These are phyloP conservation scores for Polytrichum commune DNA, from an alignment of 225 moss, liverwort and hornwort genomes.

Conservation along the genomic window DNA sequence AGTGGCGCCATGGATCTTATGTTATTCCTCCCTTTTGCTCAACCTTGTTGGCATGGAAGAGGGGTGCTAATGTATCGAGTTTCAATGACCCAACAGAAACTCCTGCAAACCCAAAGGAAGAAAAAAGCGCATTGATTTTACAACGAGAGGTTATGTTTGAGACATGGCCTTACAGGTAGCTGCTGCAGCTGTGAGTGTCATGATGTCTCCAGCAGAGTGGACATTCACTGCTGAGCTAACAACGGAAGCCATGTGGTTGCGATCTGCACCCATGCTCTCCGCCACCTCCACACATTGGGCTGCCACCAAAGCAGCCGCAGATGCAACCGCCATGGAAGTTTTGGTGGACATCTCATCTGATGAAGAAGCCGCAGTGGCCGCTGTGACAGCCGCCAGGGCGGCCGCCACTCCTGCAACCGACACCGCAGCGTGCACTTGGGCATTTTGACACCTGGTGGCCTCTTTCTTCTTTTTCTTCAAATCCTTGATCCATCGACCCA, in stretches of 20 bases:
- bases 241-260: constrained; percentile 58
- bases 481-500: constrained; percentile 58
- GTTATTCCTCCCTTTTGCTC: too few relatives aligned
- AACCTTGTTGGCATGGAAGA: too few relatives aligned
- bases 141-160: too few relatives aligned
- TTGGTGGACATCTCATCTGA: constrained; percentile 48
- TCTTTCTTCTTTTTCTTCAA: constrained; percentile 62
- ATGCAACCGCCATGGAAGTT: constrained; percentile 61
- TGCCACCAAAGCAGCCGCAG: constrained; percentile 58
- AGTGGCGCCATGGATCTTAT: too few relatives aligned
- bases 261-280: constrained; percentile 61
- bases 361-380: constrained; percentile 57
- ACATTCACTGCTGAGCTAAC: constrained; percentile 64
- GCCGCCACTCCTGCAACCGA: constrained; percentile 61
- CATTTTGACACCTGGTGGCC: constrained; percentile 44
- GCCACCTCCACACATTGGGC: constrained; percentile 64
- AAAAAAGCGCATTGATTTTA: too few relatives aligned
- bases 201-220: constrained; percentile 53
- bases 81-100: too few relatives aligned
- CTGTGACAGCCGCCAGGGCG: constrained; percentile 56
- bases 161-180: constrained; percentile 33
- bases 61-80: too few relatives aligned
- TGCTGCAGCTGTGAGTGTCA: constrained; percentile 57
- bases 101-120: too few relatives aligned
- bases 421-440: constrained; percentile 58